A percentile compares a stretch with the other conserved stretches of the same genome.
Evolutionary conservation across 2,329 filamentous ascomycete genomes (phyloP).

Genomic region (Ilyonectria destructans): DNA sequence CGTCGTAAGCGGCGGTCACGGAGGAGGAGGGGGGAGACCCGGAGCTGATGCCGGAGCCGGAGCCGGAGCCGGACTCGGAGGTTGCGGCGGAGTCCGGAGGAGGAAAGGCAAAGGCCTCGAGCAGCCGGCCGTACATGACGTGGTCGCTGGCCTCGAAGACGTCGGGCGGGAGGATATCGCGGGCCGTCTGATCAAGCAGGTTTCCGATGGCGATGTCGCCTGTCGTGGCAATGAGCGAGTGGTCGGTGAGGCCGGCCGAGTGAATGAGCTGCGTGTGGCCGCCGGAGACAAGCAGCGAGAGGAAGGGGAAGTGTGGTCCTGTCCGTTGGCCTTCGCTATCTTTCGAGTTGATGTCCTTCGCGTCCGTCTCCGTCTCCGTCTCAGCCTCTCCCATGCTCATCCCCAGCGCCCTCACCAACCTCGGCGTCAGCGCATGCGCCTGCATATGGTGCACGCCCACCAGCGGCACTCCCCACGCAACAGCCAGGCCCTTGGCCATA

Average conservation of each 20-base stretch:
- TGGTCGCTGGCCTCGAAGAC: constrained; percentile 69
- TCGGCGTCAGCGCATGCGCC: constrained; percentile 91
- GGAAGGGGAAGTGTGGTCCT: constrained; percentile 82
- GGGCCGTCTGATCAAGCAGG: constrained; percentile 88
- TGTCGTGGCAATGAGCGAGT: constrained; percentile 81
- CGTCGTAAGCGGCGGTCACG: constrained; percentile 50
- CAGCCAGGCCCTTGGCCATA: constrained; percentile 88
- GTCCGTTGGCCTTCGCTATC: not conserved
- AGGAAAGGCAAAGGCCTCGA: constrained; percentile 87
- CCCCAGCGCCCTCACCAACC: constrained; percentile 78
- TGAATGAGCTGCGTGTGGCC: constrained; percentile 92
- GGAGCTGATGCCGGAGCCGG: constrained; percentile 33
- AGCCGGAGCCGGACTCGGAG: constrained; percentile 13
- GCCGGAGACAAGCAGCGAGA: constrained; percentile 91
- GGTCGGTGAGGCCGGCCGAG: constrained; percentile 77
- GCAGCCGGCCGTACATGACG: constrained; percentile 85
- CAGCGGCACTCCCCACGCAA: constrained; percentile 87
- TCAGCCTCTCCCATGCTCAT: constrained; percentile 40
- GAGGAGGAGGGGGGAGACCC: constrained; percentile 2
- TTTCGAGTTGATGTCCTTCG: not conserved
- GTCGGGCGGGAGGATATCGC: constrained; percentile 78
- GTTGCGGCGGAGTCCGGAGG: constrained; percentile 31
- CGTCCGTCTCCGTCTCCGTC: not conserved
- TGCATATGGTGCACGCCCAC: constrained; percentile 98
- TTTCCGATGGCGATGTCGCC: constrained; percentile 92